Percentiles rank a stretch among this genome's conserved stretches.
phyloP scores from a whole-genome alignment of 192 early-diverging fungal species.

The Coemansia sp. region DNA sequence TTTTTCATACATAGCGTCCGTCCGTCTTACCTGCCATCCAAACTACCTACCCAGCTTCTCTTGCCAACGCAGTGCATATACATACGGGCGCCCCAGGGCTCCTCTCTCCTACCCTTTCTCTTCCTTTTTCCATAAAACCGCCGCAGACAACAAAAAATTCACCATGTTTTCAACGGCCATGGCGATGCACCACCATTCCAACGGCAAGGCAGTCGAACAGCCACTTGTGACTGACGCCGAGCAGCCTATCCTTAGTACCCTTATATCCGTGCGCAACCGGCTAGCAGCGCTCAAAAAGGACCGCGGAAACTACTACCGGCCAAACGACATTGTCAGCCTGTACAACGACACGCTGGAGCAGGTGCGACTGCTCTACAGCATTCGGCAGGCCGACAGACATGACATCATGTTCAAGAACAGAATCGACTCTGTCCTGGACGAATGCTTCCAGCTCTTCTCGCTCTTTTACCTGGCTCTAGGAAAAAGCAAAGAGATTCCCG shows the following conservation, averaged over 20 bases:
- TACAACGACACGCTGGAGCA: constrained; percentile 63
- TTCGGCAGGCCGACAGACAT: constrained; percentile 54
- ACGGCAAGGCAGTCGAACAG: constrained; percentile 11
- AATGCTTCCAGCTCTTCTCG: constrained; percentile 74
- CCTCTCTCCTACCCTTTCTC: no score
- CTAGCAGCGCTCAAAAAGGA: constrained; percentile 75
- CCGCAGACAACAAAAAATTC: not conserved
- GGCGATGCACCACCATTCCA: constrained; percentile 13
- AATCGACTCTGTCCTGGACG: constrained; percentile 71
- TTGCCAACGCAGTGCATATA: no score
- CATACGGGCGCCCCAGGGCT: no score
- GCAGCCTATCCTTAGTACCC: constrained; percentile 64
- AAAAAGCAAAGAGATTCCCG: constrained; percentile 74
- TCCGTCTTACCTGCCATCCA: no score
- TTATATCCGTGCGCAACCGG: constrained; percentile 69
- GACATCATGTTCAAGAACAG: constrained; percentile 59
- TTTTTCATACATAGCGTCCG: no score
- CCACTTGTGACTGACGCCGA: constrained; percentile 46
- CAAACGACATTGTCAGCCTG: constrained; percentile 61
- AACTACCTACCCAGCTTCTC: no score
- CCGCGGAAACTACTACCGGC: constrained; percentile 64
- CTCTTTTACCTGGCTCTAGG: constrained; percentile 76
- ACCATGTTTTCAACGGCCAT: constrained; percentile 40
- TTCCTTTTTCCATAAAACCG: not conserved
- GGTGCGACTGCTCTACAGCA: constrained; percentile 46